A percentile compares a stretch with the other conserved stretches of the same genome.
Evolutionary conservation across 495 filamentous ascomycete species (phyloP).

Genomic region (Podospora pseudocomata): DNA sequence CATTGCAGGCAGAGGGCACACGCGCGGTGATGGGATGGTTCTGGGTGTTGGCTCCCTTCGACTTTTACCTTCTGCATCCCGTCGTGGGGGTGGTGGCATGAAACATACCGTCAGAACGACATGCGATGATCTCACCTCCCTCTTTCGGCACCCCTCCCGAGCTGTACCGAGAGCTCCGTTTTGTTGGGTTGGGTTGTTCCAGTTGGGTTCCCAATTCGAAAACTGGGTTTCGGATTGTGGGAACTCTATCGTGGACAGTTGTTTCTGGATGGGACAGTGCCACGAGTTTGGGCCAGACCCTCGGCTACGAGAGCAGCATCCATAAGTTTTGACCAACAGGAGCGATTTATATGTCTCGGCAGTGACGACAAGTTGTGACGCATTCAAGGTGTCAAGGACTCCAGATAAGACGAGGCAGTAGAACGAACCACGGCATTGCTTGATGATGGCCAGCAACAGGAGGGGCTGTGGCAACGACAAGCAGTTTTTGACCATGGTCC

Average conservation of each 20-base stretch:
- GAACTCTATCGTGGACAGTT: not conserved
- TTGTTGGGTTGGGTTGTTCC: not conserved
- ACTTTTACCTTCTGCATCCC: not conserved
- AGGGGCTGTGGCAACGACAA: not conserved
- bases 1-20: not conserved
- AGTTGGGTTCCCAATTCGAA: not conserved
- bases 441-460: not conserved
- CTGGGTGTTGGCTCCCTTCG: not conserved
- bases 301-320: not conserved
- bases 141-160: not conserved
- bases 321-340: no score
- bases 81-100: not conserved
- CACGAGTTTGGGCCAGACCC: not conserved
- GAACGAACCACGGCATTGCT: not conserved
- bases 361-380: not conserved
- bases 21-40: not conserved
- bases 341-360: not conserved
- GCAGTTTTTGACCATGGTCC: no score
- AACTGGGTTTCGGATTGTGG: not conserved
- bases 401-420: not conserved
- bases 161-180: not conserved
- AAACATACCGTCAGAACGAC: not conserved
- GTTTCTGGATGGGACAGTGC: not conserved
- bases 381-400: no score
- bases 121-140: not conserved